These are phyloP conservation scores for Lactarius vividus DNA, from an alignment of 768 basidiomycete species.

Conservation along the genomic window DNA sequence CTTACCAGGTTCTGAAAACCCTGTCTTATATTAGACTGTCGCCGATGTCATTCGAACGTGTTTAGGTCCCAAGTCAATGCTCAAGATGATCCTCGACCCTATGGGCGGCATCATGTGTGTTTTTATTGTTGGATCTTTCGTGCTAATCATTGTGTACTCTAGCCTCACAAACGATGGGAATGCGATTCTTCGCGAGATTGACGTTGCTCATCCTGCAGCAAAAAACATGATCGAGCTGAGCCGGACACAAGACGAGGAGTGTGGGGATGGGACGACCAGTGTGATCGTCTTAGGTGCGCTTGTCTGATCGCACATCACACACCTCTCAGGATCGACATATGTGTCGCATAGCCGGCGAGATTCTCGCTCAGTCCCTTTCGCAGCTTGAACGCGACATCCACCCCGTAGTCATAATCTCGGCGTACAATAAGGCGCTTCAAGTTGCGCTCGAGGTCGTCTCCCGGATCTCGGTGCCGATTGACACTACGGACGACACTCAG, in stretches of 20 bases:
- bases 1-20: conserved; percentile 8
- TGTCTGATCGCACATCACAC: neutral
- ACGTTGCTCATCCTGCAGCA: conserved; percentile 97
- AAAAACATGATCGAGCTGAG: conserved; percentile 99
- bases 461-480: conserved; percentile 85
- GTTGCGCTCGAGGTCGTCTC: conserved; percentile 89
- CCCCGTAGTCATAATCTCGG: conserved; percentile 97
- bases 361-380: conserved; percentile 90
- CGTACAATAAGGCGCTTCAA: conserved; percentile 94
- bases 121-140: neutral
- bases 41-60: conserved; percentile 98
- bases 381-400: conserved; percentile 97
- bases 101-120: conserved; percentile 97
- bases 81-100: conserved; percentile 99
- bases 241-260: conserved; percentile 97
- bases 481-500: conserved; percentile 77
- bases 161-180: conserved; percentile 99
- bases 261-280: conserved; percentile 97
- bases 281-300: conserved; percentile 91
- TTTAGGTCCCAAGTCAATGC: conserved; percentile 95
- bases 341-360: conserved; percentile 77
- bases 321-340: neutral
- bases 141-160: conserved; percentile 1
- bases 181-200: conserved; percentile 96
- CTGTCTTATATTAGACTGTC: conserved; percentile 61